Conservation (phyloP, 2,329 filamentous ascomycete species). For the Aspergillus transmontanensis region DNA sequence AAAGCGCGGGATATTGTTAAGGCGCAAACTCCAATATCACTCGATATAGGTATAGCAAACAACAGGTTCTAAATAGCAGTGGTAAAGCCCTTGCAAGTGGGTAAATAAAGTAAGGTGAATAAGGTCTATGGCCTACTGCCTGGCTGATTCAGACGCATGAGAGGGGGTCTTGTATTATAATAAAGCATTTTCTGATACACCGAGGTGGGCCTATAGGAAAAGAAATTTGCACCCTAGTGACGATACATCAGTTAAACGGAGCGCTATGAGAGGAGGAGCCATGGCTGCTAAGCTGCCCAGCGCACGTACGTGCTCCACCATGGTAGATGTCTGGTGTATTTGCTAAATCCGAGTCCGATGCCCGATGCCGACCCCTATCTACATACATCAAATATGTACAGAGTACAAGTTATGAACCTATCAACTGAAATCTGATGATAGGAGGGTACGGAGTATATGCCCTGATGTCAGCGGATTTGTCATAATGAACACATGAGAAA, state of each 20-base stretch:
- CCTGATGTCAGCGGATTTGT: not conserved
- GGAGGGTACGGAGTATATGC: no score
- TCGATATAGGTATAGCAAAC: not conserved
- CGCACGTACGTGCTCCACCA: not conserved
- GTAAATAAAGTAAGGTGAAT: not conserved
- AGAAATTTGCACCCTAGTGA: conserved; percentile 2
- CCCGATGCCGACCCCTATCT: not conserved
- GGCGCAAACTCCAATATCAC: not conserved
- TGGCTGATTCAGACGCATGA: not conserved
- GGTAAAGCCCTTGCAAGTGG: not conserved
- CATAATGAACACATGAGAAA: not conserved
- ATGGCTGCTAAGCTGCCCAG: not conserved
- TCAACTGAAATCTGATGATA: not conserved
- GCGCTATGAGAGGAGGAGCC: not conserved
- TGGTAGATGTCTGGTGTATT: not conserved
- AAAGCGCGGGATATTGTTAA: not conserved
- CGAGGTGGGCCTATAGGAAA: not conserved
- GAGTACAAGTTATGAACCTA: not conserved
- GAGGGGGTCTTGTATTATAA: not conserved
- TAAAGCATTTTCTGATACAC: not conserved
- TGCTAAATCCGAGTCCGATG: not conserved
- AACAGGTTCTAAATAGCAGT: not conserved
- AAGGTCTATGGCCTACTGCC: not conserved
- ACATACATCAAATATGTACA: not conserved
- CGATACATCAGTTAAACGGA: not conserved